These are phyloP conservation scores for Puya raimondii DNA, from an alignment of 176 grass and related monocot species.

Conservation along the genomic window DNA sequence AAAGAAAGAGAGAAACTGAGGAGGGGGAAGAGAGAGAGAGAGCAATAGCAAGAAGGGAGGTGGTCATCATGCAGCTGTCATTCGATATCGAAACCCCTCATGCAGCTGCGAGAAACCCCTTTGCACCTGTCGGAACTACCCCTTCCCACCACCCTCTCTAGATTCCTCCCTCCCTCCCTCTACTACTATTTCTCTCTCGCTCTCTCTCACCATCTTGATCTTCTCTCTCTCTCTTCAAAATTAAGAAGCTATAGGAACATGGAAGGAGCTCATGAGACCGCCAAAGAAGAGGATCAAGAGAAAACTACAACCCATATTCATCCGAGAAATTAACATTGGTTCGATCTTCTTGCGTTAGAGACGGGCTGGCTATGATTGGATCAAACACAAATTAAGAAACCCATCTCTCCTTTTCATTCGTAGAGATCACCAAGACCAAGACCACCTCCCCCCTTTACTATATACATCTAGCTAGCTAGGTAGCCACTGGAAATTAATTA, in stretches of 20 bases:
- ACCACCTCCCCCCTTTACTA: too few species aligned
- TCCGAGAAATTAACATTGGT: background rate
- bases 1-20: background rate
- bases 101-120: conserved; percentile 9
- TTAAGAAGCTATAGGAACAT: background rate
- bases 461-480: too few species aligned
- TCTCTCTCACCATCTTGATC: background rate
- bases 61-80: background rate
- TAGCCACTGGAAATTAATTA: too few species aligned
- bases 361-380: background rate
- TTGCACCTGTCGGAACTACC: conserved; percentile 6
- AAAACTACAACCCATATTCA: background rate
- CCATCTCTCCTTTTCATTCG: too few species aligned
- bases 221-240: background rate
- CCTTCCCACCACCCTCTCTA: background rate
- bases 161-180: background rate
- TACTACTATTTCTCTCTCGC: background rate
- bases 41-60: background rate
- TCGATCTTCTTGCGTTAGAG: background rate
- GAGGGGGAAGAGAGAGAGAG: background rate
- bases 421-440: too few species aligned
- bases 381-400: too few species aligned
- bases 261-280: background rate
- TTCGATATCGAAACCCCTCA: conserved; percentile 4
- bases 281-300: conserved; percentile 3